phyloP scores from a whole-genome alignment of 345 rosid genomes.

The Pugionium dolabratum region DNA sequence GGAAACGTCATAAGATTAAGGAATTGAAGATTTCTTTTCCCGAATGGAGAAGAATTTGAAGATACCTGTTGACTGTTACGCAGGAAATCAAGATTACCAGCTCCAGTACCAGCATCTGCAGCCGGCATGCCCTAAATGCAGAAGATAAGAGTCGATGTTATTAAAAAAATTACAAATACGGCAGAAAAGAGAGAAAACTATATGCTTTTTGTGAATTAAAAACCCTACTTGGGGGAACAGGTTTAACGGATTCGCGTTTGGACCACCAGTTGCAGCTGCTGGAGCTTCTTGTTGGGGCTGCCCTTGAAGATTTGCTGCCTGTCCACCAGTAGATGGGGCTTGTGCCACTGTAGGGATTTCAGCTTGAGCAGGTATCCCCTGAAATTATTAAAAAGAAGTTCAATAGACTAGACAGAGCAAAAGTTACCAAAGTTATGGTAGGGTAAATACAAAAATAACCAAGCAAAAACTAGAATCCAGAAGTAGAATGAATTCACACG shows the following conservation, averaged over 20 bases:
- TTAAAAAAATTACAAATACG: too few relatives aligned
- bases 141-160: slow-evolving; percentile 20
- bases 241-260: slow-evolving; percentile 43
- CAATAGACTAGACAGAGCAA: neutral
- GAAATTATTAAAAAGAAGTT: neutral
- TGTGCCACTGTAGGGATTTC: slow-evolving; percentile 39
- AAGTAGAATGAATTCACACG: slow-evolving; percentile 46
- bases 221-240: slow-evolving; percentile 40
- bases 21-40: neutral
- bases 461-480: neutral
- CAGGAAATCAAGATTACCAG: slow-evolving; percentile 83
- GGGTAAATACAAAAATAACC: too few relatives aligned
- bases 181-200: neutral
- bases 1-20: neutral
- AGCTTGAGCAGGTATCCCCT: slow-evolving; percentile 47
- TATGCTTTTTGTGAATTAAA: neutral
- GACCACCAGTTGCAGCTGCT: slow-evolving; percentile 38
- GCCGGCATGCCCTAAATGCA: slow-evolving; percentile 80
- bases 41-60: neutral
- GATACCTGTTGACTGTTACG: slow-evolving; percentile 92
- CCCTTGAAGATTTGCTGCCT: slow-evolving; percentile 34
- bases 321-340: slow-evolving; percentile 31
- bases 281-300: slow-evolving; percentile 41
- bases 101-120: slow-evolving; percentile 70
- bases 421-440: neutral